phyloP scores from a whole-genome alignment of 441 rosid genomes.

The Bruguiera hainesii region DNA sequence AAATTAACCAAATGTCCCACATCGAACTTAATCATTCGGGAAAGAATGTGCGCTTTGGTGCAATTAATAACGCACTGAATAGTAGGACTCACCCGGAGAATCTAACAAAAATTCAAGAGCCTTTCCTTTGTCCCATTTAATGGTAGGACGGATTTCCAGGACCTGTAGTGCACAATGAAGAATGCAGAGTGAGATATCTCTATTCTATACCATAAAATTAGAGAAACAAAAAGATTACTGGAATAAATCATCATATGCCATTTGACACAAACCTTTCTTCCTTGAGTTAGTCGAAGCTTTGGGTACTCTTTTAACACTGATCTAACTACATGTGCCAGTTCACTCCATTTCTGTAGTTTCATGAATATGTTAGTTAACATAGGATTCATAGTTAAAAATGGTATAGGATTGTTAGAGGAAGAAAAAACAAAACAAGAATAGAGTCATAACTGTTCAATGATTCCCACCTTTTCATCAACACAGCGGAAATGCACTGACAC shows the following conservation, averaged over 20 bases:
- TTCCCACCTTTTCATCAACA: conserved; percentile 60
- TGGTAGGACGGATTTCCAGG: conserved; percentile 81
- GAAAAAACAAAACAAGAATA: not conserved
- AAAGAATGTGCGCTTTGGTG: too few species aligned
- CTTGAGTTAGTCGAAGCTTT: conserved; percentile 59
- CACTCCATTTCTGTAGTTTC: conserved; percentile 65
- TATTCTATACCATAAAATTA: not conserved
- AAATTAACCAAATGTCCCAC: too few species aligned
- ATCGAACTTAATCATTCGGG: too few species aligned
- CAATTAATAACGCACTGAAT: not conserved
- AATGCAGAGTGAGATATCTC: conserved; percentile 17
- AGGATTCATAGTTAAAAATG: not conserved
- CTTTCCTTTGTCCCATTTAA: conserved; percentile 97
- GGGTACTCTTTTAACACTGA: conserved; percentile 68
- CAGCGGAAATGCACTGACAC: conserved; percentile 75
- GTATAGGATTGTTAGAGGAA: not conserved
- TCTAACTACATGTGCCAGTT: conserved; percentile 58
- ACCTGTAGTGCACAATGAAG: conserved; percentile 44
- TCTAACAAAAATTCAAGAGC: conserved; percentile 91
- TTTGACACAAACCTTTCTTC: conserved; percentile 55
- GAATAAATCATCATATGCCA: conserved; percentile 7
- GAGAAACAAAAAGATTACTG: conserved; percentile 5
- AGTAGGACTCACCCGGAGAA: conserved; percentile 61
- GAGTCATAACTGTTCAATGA: not conserved
- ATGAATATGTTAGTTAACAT: conserved; percentile 16